Conservation (phyloP, 139 green algal genomes). For the Picochlorum sp. region DNA sequence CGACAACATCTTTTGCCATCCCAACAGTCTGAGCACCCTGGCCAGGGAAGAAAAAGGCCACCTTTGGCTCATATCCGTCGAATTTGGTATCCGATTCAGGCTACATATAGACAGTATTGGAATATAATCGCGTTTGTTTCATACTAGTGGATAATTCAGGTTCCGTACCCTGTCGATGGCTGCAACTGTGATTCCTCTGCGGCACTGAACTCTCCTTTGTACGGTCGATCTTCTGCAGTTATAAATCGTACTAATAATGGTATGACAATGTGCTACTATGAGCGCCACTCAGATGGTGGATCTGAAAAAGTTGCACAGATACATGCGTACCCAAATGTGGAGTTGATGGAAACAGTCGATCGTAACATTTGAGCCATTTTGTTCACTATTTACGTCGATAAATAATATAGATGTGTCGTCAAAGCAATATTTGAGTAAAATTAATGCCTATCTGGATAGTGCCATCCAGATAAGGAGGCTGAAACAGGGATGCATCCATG, state of each 20-base stretch:
- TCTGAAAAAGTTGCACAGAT: neutral
- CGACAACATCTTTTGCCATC: conserved; percentile 68
- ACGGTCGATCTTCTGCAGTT: neutral
- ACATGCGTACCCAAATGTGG: neutral
- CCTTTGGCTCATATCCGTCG: conserved; percentile 71
- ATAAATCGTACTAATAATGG: neutral
- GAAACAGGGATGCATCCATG: too few relatives aligned
- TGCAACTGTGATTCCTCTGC: neutral
- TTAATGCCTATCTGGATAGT: too few relatives aligned
- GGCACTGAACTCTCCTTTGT: neutral
- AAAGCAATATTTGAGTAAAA: neutral
- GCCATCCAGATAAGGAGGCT: too few relatives aligned
- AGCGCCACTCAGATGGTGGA: neutral
- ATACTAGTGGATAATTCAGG: neutral
- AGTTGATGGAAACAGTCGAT: conserved; percentile 1
- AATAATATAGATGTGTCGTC: neutral
- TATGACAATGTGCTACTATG: neutral
- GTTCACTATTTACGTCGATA: neutral
- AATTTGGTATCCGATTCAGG: conserved; percentile 62
- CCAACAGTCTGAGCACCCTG: conserved; percentile 74
- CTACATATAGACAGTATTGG: conserved; percentile 3
- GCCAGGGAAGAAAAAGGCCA: conserved; percentile 93
- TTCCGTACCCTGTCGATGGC: conserved; percentile 1
- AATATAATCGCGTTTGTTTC: neutral
- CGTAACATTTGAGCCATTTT: neutral